Evolutionary conservation across 371 early-diverging fungal genomes (phyloP).

Genomic region (Cladochytrium tenue): DNA sequence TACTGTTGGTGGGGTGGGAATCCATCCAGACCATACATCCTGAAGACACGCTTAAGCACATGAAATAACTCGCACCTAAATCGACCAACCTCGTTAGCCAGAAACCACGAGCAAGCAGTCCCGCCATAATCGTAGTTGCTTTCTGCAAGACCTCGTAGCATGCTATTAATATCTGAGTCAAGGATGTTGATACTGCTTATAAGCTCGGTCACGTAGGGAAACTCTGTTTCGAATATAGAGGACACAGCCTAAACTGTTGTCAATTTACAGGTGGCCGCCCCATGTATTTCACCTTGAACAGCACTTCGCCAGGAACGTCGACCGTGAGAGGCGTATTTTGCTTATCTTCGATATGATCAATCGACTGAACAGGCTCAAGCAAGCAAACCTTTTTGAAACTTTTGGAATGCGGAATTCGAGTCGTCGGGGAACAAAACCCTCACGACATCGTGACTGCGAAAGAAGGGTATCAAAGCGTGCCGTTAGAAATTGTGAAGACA

Average conservation of each 20-base stretch:
- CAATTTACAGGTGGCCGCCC: neutral
- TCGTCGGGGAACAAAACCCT: constrained; percentile 23
- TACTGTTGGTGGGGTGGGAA: constrained; percentile 12
- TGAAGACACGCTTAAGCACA: no score
- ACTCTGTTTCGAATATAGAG: constrained; percentile 9
- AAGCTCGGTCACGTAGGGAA: constrained; percentile 14
- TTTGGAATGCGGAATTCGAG: neutral
- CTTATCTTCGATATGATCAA: constrained; percentile 1
- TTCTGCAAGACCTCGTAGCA: constrained; percentile 6
- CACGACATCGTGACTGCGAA: constrained; percentile 10
- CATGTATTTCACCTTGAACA: constrained; percentile 17
- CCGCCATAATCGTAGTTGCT: neutral
- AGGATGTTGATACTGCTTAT: constrained; percentile 4
- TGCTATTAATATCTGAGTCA: constrained; percentile 16
- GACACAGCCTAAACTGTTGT: constrained; percentile 10
- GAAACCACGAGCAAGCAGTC: constrained; percentile 20
- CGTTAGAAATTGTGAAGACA: no score
- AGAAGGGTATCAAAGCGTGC: no score
- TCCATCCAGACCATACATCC: constrained; percentile 15
- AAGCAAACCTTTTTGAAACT: constrained; percentile 9
- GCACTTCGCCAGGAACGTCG: constrained; percentile 12
- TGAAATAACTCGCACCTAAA: no score
- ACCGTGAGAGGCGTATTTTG: constrained; percentile 9
- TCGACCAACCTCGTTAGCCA: constrained; percentile 8
- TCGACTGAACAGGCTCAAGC: neutral